Percentiles rank a stretch among this genome's conserved stretches.
These are phyloP conservation scores for Sporothrix dimorphospora DNA, from an alignment of 2,329 filamentous ascomycete genomes.

Conservation along the genomic window DNA sequence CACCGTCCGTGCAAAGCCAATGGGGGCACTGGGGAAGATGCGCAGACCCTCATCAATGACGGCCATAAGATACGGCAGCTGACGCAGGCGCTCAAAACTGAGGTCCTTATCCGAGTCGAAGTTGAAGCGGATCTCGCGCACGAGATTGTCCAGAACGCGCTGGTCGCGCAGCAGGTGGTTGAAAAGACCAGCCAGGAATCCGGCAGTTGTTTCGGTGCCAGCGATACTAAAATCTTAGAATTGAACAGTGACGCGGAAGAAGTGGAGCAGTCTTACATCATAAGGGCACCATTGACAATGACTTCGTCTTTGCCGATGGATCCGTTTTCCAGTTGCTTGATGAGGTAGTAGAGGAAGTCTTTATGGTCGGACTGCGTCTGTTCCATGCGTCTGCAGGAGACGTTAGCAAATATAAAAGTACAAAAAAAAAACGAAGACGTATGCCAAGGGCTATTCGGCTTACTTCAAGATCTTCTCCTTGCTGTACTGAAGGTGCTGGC, in stretches of 20 bases:
- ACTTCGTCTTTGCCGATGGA: slow-evolving; percentile 29
- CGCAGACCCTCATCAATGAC: slow-evolving; percentile 32
- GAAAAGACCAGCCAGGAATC: slow-evolving; percentile 41
- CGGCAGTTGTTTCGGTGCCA: slow-evolving; percentile 54
- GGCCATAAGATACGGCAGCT: slow-evolving; percentile 32
- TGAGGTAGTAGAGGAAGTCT: slow-evolving; percentile 18
- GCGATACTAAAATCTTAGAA: slow-evolving; percentile 37
- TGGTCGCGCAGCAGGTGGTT: slow-evolving; percentile 39
- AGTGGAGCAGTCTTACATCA: not conserved
- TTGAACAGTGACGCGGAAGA: not conserved
- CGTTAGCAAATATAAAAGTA: not conserved
- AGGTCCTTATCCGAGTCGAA: slow-evolving; percentile 39
- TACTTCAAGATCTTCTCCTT: slow-evolving; percentile 11
- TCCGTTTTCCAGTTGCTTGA: slow-evolving; percentile 6
- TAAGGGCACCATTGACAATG: slow-evolving; percentile 20
- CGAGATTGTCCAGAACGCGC: slow-evolving; percentile 34
- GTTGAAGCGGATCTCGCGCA: slow-evolving; percentile 37
- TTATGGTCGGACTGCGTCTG: slow-evolving; percentile 16
- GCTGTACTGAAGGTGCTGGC: slow-evolving; percentile 17
- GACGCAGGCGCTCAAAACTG: slow-evolving; percentile 21
- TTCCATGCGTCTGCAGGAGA: not conserved
- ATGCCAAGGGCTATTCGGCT: not conserved
- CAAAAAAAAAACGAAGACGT: not conserved
- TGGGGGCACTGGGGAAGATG: slow-evolving; percentile 18
- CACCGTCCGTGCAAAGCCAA: slow-evolving; percentile 15